phyloP scores from a whole-genome alignment of 1,284 basidiomycete species.

The Heterobasidion occidentale region DNA sequence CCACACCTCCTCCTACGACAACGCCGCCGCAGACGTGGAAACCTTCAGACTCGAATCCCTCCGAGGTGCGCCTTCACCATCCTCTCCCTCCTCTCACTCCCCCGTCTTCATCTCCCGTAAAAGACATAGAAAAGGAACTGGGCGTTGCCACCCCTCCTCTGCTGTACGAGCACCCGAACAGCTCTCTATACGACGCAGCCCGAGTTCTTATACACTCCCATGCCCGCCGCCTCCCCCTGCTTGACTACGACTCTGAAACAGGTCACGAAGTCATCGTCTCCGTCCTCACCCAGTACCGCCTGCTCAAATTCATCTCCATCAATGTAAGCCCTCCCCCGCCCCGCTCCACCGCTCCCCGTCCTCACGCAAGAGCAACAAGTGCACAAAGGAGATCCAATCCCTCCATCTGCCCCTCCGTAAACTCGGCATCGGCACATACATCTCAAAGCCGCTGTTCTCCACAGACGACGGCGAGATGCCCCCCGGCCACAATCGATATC shows the following conservation, averaged over 20 bases:
- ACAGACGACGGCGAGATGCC: constrained; percentile 26
- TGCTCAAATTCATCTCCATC: constrained; percentile 97
- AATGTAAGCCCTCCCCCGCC: constrained; percentile 58
- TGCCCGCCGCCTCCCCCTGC: constrained; percentile 87
- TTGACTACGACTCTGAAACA: constrained; percentile 91
- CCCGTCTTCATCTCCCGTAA: constrained; percentile 5
- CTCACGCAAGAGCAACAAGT: constrained; percentile 29
- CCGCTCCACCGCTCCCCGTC: constrained; percentile 1
- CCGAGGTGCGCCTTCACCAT: constrained; percentile 50
- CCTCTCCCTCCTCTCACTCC: neutral
- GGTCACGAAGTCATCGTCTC: constrained; percentile 94
- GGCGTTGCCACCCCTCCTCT: constrained; percentile 91
- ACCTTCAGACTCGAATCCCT: constrained; percentile 87
- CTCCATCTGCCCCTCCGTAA: constrained; percentile 78
- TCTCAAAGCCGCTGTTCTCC: constrained; percentile 39
- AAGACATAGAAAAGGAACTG: constrained; percentile 92
- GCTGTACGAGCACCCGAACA: constrained; percentile 81
- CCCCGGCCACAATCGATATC: constrained; percentile 61
- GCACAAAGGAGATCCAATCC: constrained; percentile 67
- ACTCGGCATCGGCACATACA: constrained; percentile 92
- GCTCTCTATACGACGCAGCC: constrained; percentile 87
- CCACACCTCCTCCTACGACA: constrained; percentile 79
- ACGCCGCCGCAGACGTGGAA: constrained; percentile 88
- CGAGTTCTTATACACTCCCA: constrained; percentile 92
- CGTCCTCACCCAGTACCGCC: constrained; percentile 94